phyloP scores from a whole-genome alignment of 225 moss, liverwort and hornwort genomes.

The Antitrichia curtipendula region DNA sequence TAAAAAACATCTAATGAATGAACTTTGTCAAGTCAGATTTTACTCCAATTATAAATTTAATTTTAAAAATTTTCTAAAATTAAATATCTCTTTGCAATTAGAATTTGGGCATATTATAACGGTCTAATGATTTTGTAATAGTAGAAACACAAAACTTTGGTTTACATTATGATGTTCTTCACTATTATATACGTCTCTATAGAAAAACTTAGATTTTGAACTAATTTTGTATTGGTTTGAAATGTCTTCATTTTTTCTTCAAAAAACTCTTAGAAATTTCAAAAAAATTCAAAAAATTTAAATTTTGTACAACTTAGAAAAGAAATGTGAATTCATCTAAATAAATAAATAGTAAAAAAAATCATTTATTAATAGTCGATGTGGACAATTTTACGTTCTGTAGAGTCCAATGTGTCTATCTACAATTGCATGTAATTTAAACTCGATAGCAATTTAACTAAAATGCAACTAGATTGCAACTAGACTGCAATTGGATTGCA shows the following conservation, averaged over 20 bases:
- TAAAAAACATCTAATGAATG: too few species aligned
- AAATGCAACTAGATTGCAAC: too few species aligned
- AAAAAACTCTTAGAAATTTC: not conserved
- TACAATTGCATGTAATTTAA: too few species aligned
- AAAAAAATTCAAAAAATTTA: not conserved
- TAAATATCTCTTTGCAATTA: not conserved
- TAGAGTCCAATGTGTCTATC: too few species aligned
- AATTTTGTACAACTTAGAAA: not conserved
- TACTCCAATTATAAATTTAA: too few species aligned
- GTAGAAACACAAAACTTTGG: not conserved
- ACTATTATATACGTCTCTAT: accelerated
- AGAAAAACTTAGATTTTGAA: not conserved
- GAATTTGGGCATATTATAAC: not conserved
- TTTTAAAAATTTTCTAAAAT: not conserved
- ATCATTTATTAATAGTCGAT: not conserved
- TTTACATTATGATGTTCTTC: not conserved
- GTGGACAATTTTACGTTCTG: too few species aligned
- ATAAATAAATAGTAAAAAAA: too few species aligned
- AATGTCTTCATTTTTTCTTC: not conserved
- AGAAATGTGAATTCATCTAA: not conserved
- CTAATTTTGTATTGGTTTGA: not conserved
- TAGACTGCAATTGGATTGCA: too few species aligned
- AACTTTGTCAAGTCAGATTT: not conserved
- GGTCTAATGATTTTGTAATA: not conserved
- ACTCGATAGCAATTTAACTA: too few species aligned